Evolutionary conservation across 2,329 filamentous ascomycete species (phyloP).

Genomic region (Leptosphaerulina australis): DNA sequence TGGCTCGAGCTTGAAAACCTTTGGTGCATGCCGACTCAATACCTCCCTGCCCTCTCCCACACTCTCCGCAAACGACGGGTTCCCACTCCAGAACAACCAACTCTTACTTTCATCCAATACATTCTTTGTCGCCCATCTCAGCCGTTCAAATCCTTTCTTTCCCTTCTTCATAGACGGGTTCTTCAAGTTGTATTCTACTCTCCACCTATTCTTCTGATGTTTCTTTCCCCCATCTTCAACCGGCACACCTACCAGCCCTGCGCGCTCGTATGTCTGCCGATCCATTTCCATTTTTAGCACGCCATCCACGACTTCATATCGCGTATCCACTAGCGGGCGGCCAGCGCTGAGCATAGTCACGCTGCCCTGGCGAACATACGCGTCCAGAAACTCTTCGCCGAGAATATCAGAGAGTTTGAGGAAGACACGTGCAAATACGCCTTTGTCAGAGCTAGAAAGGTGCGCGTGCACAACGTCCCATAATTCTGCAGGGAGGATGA

Average conservation of each 20-base stretch:
- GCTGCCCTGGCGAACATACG: conserved; percentile 82
- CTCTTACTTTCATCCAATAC: conserved; percentile 70
- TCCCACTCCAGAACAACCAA: conserved; percentile 79
- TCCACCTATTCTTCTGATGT: conserved; percentile 75
- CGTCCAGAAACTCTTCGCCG: conserved; percentile 76
- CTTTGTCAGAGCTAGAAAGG: conserved; percentile 51
- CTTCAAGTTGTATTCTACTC: conserved; percentile 77
- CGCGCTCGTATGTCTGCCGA: conserved; percentile 80
- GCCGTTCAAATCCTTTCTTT: conserved; percentile 79
- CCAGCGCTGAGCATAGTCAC: conserved; percentile 85
- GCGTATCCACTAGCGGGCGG: conserved; percentile 69
- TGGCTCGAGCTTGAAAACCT: conserved; percentile 33
- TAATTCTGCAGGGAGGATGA: conserved; percentile 72
- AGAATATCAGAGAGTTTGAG: conserved; percentile 76
- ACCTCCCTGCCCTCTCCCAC: conserved; percentile 33
- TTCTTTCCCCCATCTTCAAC: conserved; percentile 63
- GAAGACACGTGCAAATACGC: conserved; percentile 69
- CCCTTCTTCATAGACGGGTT: conserved; percentile 78
- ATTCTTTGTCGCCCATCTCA: conserved; percentile 79
- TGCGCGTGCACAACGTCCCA: conserved; percentile 62
- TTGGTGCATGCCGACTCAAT: conserved; percentile 42
- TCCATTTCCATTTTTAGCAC: conserved; percentile 77
- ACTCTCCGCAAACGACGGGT: conserved; percentile 30
- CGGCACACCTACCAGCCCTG: conserved; percentile 77
- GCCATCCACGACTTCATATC: conserved; percentile 73